Conservation (phyloP, 805 yeast genomes). For the Sporopachydermia quercuum region DNA sequence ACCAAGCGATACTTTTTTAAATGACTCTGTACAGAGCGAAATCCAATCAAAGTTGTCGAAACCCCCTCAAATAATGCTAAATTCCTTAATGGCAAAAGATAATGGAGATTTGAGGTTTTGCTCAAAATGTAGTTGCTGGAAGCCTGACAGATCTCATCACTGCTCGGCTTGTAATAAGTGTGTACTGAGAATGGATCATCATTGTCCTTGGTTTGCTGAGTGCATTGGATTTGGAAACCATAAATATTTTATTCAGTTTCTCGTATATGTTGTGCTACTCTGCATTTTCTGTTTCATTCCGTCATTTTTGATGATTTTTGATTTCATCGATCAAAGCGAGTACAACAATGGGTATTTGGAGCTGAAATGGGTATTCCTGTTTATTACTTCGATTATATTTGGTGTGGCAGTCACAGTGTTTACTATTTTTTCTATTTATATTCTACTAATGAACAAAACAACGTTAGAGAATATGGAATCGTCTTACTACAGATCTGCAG, state of each 20-base stretch:
- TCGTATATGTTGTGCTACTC: slow-evolving; percentile 38
- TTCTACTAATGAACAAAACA: slow-evolving; percentile 51
- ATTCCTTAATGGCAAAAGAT: slow-evolving; percentile 20
- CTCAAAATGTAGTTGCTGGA: slow-evolving; percentile 44
- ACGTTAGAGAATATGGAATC: slow-evolving; percentile 56
- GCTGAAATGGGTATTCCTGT: slow-evolving; percentile 44
- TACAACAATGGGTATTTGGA: slow-evolving; percentile 32
- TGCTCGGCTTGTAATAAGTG: slow-evolving; percentile 58
- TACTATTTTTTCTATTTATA: slow-evolving; percentile 32
- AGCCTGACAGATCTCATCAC: slow-evolving; percentile 70
- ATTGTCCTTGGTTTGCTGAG: slow-evolving; percentile 68
- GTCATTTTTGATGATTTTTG: slow-evolving; percentile 28
- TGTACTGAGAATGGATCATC: slow-evolving; percentile 72
- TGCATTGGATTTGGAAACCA: slow-evolving; percentile 79
- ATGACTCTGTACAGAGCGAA: not conserved
- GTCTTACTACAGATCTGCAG: slow-evolving; percentile 18
- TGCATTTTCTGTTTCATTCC: slow-evolving; percentile 26
- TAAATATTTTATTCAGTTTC: slow-evolving; percentile 63
- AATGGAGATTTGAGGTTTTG: slow-evolving; percentile 53
- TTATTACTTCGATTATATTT: slow-evolving; percentile 37
- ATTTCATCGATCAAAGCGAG: slow-evolving; percentile 29
- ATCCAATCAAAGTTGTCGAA: not conserved
- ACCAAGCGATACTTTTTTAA: not conserved
- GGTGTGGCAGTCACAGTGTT: slow-evolving; percentile 44
- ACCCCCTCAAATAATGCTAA: not conserved